Evolutionary conservation across 2,329 filamentous ascomycete species (phyloP).

Genomic region (Fusarium chuoi): DNA sequence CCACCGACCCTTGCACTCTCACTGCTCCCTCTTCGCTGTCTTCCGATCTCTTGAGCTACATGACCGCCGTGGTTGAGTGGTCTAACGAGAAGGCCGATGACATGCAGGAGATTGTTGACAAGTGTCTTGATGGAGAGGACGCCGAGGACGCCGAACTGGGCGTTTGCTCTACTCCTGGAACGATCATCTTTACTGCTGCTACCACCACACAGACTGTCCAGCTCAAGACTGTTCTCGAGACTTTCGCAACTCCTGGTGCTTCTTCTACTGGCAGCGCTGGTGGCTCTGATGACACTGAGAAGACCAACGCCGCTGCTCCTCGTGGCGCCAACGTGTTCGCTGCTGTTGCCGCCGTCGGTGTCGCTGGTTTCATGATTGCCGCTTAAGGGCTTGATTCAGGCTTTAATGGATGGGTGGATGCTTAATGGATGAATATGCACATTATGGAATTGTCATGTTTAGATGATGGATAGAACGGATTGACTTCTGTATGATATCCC

Average conservation of each 20-base stretch:
- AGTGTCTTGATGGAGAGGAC: slow-evolving; percentile 8
- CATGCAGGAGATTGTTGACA: not conserved
- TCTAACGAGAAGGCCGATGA: not conserved
- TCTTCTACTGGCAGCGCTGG: not conserved
- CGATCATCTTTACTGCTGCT: slow-evolving; percentile 15
- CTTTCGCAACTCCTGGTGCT: not conserved
- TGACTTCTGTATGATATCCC: slow-evolving; percentile 26
- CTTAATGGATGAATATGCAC: not conserved
- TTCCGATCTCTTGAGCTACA: slow-evolving; percentile 13
- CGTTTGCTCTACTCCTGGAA: slow-evolving; percentile 11
- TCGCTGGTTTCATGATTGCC: slow-evolving; percentile 18
- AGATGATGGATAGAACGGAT: not conserved
- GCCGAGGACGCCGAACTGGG: not conserved
- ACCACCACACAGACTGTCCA: slow-evolving; percentile 19
- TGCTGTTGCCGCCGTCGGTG: slow-evolving; percentile 3
- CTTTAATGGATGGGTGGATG: not conserved
- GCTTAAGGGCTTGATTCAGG: not conserved
- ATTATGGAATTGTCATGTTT: not conserved
- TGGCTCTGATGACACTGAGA: not conserved
- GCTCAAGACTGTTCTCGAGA: slow-evolving; percentile 5
- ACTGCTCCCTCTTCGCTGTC: slow-evolving; percentile 21
- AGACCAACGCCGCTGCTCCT: not conserved
- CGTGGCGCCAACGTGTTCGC: not conserved
- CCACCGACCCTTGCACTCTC: slow-evolving; percentile 17
- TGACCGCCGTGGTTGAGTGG: slow-evolving; percentile 17